Conservation (phyloP, 176 grass and related monocot species). For the Oryza rufipogon region DNA sequence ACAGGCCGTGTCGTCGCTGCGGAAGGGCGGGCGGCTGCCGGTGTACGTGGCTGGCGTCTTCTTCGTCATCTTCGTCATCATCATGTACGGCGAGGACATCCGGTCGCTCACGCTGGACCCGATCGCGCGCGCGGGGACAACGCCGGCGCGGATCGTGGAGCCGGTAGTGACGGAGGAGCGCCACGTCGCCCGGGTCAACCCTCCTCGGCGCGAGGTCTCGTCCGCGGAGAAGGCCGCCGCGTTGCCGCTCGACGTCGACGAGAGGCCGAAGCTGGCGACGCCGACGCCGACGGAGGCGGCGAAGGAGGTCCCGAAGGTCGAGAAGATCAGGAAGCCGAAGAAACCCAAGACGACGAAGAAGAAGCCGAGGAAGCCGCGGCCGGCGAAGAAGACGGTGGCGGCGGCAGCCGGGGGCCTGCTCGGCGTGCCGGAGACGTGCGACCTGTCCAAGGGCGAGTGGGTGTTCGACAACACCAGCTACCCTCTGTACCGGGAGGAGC, state of each 20-base stretch:
- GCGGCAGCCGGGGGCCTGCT: slow-evolving; percentile 30
- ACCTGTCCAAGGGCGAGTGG: slow-evolving; percentile 74
- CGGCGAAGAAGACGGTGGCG: slow-evolving; percentile 53
- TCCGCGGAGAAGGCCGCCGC: not conserved
- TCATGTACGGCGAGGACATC: slow-evolving; percentile 85
- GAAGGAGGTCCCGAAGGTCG: not conserved
- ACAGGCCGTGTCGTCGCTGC: slow-evolving; percentile 39
- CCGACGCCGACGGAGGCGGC: not conserved
- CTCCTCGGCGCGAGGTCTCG: slow-evolving; percentile 36
- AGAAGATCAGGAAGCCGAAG: not conserved
- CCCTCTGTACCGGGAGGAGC: slow-evolving; percentile 72
- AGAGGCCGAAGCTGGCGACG: slow-evolving; percentile 21
- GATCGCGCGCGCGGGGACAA: slow-evolving; percentile 2
- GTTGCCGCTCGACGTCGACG: slow-evolving; percentile 4
- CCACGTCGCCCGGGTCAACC: not conserved
- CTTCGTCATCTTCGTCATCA: slow-evolving; percentile 54
- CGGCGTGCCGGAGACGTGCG: slow-evolving; percentile 62
- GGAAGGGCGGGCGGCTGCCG: slow-evolving; percentile 59
- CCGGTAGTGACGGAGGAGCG: not conserved
- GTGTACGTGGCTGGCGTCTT: slow-evolving; percentile 52
- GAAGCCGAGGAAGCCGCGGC: not conserved
- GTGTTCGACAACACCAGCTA: slow-evolving; percentile 76
- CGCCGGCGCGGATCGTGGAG: not conserved
- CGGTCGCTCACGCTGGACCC: slow-evolving; percentile 49
- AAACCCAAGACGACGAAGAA: slow-evolving; percentile 18